Evolutionary conservation across 805 yeast genomes (phyloP).

Genomic region (Torulaspora indica): DNA sequence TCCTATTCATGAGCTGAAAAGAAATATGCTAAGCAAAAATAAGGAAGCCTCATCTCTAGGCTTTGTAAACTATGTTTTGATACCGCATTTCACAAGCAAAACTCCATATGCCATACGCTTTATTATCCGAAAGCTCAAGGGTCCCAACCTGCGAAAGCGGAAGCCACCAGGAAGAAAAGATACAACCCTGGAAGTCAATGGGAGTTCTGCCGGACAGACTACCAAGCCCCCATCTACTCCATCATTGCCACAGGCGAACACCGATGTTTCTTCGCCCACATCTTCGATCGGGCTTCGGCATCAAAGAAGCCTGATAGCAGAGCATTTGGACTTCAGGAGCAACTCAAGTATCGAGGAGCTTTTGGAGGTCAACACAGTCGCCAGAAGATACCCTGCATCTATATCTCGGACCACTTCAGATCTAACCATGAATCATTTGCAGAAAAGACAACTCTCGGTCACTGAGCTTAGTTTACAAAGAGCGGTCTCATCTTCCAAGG

Average conservation of each 20-base stretch:
- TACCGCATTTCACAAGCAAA: constrained; percentile 49
- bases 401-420: constrained; percentile 30
- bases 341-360: constrained; percentile 28
- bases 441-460: constrained; percentile 31
- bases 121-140: constrained; percentile 46
- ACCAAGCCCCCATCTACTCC: background rate
- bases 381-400: constrained; percentile 17
- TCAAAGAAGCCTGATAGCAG: constrained; percentile 4
- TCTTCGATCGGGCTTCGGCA: constrained; percentile 3
- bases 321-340: constrained; percentile 17
- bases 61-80: constrained; percentile 47
- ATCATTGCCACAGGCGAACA: constrained; percentile 4
- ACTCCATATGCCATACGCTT: constrained; percentile 46
- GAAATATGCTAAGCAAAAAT: constrained; percentile 22
- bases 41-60: constrained; percentile 43
- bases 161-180: constrained; percentile 8
- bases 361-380: constrained; percentile 20
- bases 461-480: constrained; percentile 17
- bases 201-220: constrained; percentile 7
- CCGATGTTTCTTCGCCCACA: constrained; percentile 14
- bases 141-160: constrained; percentile 39
- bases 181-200: background rate
- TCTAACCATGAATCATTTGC: constrained; percentile 27
- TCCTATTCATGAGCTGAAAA: constrained; percentile 23
- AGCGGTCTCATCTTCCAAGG: background rate